Evolutionary conservation across 2,329 filamentous ascomycete species (phyloP).

Genomic region (Madurella fahalii): DNA sequence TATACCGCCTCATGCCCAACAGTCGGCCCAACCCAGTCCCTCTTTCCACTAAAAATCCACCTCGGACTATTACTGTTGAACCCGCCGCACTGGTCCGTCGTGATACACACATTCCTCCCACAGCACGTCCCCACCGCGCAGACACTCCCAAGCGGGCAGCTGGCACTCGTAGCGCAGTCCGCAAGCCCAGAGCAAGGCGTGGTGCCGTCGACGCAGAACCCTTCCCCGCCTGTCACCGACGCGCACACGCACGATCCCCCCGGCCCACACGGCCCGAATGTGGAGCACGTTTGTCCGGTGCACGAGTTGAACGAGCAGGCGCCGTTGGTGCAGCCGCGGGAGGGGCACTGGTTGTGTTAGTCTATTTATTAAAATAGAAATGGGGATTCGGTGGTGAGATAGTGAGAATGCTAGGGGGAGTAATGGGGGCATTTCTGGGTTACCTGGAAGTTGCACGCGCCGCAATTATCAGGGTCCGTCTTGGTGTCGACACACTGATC

Average conservation of each 20-base stretch:
- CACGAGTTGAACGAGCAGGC: slow-evolving; percentile 17
- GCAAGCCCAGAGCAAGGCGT: slow-evolving; percentile 18
- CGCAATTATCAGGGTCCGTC: slow-evolving; percentile 1
- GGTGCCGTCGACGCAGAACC: slow-evolving; percentile 19
- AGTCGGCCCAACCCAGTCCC: too few species aligned
- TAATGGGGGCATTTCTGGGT: too few species aligned
- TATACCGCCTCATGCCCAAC: too few species aligned
- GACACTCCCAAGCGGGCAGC: slow-evolving; percentile 14
- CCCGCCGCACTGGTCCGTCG: slow-evolving; percentile 12
- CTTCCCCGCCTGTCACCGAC: slow-evolving; percentile 11
- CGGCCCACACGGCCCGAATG: slow-evolving; percentile 15
- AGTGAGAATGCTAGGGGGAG: neutral
- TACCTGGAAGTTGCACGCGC: neutral
- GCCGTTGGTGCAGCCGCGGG: slow-evolving; percentile 17
- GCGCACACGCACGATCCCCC: slow-evolving; percentile 20
- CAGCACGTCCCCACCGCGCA: slow-evolving; percentile 21
- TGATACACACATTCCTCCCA: slow-evolving; percentile 17
- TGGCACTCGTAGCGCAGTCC: slow-evolving; percentile 14
- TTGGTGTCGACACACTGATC: slow-evolving; percentile 3
- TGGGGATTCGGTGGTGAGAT: too few species aligned
- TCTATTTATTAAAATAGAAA: too few species aligned
- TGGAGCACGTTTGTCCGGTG: slow-evolving; percentile 16
- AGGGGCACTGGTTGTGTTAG: slow-evolving; percentile 4
- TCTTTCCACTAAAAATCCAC: neutral
- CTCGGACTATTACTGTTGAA: too few species aligned